A percentile compares a stretch with the other conserved stretches of the same genome.
Evolutionary conservation across 352 stramenopile species (phyloP).

Genomic region (Globisporangium solare): DNA sequence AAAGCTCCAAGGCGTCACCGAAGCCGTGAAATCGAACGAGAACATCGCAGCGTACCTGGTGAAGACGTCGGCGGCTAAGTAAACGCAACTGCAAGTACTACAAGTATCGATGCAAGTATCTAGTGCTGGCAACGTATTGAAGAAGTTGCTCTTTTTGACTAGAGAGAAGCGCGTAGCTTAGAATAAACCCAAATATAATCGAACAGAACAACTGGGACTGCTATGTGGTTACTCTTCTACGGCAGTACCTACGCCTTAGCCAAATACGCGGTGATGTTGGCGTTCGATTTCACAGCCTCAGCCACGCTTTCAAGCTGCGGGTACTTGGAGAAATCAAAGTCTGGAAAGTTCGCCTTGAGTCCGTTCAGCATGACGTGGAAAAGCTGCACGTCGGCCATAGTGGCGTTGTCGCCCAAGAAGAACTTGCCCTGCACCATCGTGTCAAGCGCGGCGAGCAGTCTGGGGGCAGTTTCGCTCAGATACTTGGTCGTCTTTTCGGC

Average conservation of each 20-base stretch:
- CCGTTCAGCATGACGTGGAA: slow-evolving; percentile 4
- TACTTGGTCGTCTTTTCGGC: slow-evolving; percentile 5
- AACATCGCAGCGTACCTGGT: slow-evolving; percentile 24
- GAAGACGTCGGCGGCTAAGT: too few species aligned
- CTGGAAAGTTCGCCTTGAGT: slow-evolving; percentile 1
- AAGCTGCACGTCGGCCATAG: slow-evolving; percentile 19
- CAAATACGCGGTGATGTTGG: slow-evolving; percentile 28
- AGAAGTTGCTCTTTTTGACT: too few species aligned
- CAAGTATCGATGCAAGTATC: too few species aligned
- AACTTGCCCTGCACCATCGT: slow-evolving; percentile 22
- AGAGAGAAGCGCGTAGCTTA: too few species aligned
- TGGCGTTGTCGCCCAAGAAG: slow-evolving; percentile 23
- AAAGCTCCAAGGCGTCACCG: slow-evolving; percentile 19
- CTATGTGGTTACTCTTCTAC: too few species aligned
- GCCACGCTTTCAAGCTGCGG: slow-evolving; percentile 18
- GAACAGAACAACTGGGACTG: too few species aligned
- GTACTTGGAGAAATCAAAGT: neutral
- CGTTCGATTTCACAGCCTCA: slow-evolving; percentile 17
- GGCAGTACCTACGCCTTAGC: slow-evolving; percentile 10
- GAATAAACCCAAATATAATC: too few species aligned
- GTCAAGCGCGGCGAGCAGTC: slow-evolving; percentile 31
- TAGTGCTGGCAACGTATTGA: too few species aligned
- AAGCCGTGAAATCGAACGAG: slow-evolving; percentile 15
- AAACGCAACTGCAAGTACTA: too few species aligned
- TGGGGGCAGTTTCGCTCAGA: neutral